Percentiles rank a stretch among this genome's conserved stretches.
These are phyloP conservation scores for Cordyceps sp. DNA, from an alignment of 2,329 filamentous ascomycete species.

Conservation along the genomic window DNA sequence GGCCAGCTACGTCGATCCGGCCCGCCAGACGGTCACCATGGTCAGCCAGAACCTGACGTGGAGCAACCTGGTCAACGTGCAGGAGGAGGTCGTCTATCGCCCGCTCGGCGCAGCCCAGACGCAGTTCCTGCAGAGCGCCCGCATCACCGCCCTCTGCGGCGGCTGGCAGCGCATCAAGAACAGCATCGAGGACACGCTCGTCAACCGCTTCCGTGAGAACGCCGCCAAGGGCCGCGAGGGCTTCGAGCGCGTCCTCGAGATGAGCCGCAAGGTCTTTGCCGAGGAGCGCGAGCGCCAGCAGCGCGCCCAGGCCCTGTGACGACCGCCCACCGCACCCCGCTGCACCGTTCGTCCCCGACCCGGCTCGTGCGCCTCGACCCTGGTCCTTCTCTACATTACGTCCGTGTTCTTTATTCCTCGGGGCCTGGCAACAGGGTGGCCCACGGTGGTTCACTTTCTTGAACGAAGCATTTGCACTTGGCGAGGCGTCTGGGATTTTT, in stretches of 20 bases:
- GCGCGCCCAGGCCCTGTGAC: background rate
- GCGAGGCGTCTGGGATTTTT: too few relatives aligned
- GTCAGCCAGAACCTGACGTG: slow-evolving; percentile 89
- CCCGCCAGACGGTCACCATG: slow-evolving; percentile 80
- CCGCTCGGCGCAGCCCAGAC: slow-evolving; percentile 47
- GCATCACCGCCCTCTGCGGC: slow-evolving; percentile 86
- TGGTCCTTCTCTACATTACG: background rate
- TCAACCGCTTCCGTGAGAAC: slow-evolving; percentile 83
- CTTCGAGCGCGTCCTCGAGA: slow-evolving; percentile 86
- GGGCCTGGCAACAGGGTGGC: background rate
- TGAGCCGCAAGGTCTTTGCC: slow-evolving; percentile 80
- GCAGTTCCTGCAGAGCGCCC: slow-evolving; percentile 73
- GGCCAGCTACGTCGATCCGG: slow-evolving; percentile 83
- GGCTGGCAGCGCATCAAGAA: slow-evolving; percentile 97
- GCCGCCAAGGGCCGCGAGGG: slow-evolving; percentile 80
- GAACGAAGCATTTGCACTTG: background rate
- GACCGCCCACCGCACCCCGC: too few relatives aligned
- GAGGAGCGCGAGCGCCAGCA: slow-evolving; percentile 57
- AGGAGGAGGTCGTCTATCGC: slow-evolving; percentile 81
- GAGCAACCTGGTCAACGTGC: slow-evolving; percentile 77
- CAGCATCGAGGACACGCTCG: slow-evolving; percentile 82
- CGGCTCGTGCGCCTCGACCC: too few relatives aligned
- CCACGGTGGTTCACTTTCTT: too few relatives aligned
- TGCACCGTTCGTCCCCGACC: too few relatives aligned
- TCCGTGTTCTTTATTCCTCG: background rate